Evolutionary conservation across 768 basidiomycete genomes (phyloP), one percentile per base, ranked within the genome.

Genomic region (Collybiopsis luxurians): DNA sequence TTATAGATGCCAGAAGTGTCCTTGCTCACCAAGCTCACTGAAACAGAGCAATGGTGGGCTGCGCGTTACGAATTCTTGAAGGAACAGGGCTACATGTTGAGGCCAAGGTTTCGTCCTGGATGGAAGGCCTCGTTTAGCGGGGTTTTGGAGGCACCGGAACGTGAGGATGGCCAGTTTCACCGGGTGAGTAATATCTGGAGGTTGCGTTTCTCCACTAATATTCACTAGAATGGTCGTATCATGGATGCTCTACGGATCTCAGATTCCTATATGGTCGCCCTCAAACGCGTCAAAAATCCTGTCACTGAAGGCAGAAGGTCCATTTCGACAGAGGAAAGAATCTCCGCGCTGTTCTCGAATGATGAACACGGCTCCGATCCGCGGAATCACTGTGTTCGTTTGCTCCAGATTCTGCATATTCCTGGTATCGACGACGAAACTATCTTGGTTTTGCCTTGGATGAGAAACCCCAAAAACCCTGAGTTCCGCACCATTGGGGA

Each of bases 401-500:
- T 72, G 0, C 54, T 59, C 21, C 66, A 71, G 2, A 44, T 64
- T n/a, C 26, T 71, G 5, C n/a, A 62, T 2, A 40, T 63, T 5
- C 64, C 67, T 3, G 59, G 63, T 10, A 53, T 59, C 9, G 50
- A 60, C 0, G 38, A 60, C 13, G 49, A 26, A 9, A 39, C 45
- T 0, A 42, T 72, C 36, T 10, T 72, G 3, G 69, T 70, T 10
- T 69, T 74, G 68, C 69, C 70, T 1, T 56, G 68, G 0, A 53
- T 72, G 1, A 36, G 43, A 6, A 3, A 23, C 9, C 26, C 38
- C 7, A 61, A 56, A 26, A 47, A 68, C 44, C 65, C 63, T 11
- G 59, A 42, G 1, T 72, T 71, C 45, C 49, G 63, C 1, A 69
- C 71, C 1, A 30, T 71, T 4, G 73, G 71, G 1, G 72, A 74